These are phyloP conservation scores for Rhodotorula sphaerocarpa DNA, from an alignment of 768 basidiomycete species.

Conservation along the genomic window DNA sequence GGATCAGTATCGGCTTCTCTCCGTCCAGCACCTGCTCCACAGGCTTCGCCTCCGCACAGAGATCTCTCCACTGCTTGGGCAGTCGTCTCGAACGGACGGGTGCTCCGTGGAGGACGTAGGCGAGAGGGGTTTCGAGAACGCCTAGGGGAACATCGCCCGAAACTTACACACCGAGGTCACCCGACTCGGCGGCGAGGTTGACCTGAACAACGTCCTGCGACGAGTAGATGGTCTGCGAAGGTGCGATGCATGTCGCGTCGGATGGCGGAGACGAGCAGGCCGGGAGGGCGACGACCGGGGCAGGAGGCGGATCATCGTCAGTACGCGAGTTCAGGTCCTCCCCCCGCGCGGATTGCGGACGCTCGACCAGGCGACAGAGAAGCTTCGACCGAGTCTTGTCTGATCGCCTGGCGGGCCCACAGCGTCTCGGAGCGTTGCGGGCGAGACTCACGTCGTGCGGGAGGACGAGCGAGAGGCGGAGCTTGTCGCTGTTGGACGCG, in stretches of 20 bases:
- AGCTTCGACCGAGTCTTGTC: too few relatives aligned
- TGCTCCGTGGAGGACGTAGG: background rate
- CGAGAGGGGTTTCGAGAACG: background rate
- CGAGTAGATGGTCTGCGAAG: conserved; percentile 69
- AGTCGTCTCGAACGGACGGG: background rate
- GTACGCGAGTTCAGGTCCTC: too few relatives aligned
- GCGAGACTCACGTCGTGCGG: conserved; percentile 73
- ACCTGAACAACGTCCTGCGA: conserved; percentile 91
- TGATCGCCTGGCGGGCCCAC: background rate
- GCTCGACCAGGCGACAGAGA: too few relatives aligned
- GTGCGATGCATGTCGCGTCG: background rate
- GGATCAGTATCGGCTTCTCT: conserved; percentile 1
- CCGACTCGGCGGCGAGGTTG: conserved; percentile 83
- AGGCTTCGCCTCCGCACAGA: too few relatives aligned
- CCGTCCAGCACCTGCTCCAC: too few relatives aligned
- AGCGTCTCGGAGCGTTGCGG: background rate
- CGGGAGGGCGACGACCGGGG: background rate
- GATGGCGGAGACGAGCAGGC: background rate
- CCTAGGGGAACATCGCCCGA: too few relatives aligned
- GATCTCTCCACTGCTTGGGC: too few relatives aligned
- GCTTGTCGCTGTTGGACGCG: conserved; percentile 61
- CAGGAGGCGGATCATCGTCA: background rate
- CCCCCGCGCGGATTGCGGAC: background rate
- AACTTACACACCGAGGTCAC: conserved; percentile 87
- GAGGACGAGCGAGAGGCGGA: conserved; percentile 83